Evolutionary conservation across 2,329 filamentous ascomycete genomes (phyloP).

Genomic region (Xylaria sp.): DNA sequence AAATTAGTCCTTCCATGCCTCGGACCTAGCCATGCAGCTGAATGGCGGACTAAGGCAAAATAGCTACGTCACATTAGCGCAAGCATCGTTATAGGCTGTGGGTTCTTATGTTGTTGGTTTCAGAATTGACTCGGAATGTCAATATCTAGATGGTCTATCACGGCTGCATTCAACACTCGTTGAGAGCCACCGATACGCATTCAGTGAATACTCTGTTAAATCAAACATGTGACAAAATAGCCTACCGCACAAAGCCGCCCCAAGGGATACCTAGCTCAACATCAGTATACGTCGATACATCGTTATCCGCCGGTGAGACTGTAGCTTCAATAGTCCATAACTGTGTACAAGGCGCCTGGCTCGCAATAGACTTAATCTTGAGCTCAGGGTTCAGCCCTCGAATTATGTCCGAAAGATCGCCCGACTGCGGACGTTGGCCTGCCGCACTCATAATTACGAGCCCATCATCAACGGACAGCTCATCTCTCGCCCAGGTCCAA

Average conservation of each 20-base stretch:
- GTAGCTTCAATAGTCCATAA: constrained; percentile 74
- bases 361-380: constrained; percentile 63
- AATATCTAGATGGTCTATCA: background rate
- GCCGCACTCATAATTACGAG: constrained; percentile 63
- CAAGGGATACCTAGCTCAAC: constrained; percentile 72
- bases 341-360: constrained; percentile 74
- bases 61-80: constrained; percentile 63
- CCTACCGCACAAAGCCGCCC: constrained; percentile 64
- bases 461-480: constrained; percentile 72
- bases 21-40: constrained; percentile 89
- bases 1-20: constrained; percentile 79
- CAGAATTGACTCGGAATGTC: background rate
- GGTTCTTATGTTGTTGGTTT: background rate
- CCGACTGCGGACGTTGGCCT: constrained; percentile 44
- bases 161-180: constrained; percentile 17
- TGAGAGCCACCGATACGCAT: background rate
- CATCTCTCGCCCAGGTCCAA: constrained; percentile 79
- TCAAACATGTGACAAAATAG: constrained; percentile 21
- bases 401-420: constrained; percentile 66
- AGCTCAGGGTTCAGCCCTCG: constrained; percentile 67
- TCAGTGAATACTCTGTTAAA: background rate
- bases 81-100: background rate
- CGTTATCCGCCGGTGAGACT: constrained; percentile 66
- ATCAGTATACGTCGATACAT: constrained; percentile 67
- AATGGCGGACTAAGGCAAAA: constrained; percentile 84